Percentiles rank a stretch among this genome's conserved stretches.
These are phyloP conservation scores for Ustilago bromivora DNA, from an alignment of 1,284 basidiomycete genomes.

Conservation along the genomic window DNA sequence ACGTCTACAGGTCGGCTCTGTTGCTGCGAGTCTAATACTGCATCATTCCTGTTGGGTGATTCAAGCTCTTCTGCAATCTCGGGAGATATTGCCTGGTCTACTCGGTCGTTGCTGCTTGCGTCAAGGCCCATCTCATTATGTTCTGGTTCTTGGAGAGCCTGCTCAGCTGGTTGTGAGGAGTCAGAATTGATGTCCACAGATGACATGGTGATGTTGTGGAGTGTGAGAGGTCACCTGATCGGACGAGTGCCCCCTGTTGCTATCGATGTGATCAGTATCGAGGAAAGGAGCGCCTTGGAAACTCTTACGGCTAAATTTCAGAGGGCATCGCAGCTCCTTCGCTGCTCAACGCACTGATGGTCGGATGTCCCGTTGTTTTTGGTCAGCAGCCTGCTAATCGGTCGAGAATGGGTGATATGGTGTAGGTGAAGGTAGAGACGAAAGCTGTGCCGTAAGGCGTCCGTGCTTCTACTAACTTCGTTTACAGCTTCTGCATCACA, in stretches of 20 bases:
- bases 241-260: background rate
- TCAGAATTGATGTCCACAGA: background rate
- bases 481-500: conserved; percentile 4
- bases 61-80: background rate
- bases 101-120: background rate
- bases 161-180: background rate
- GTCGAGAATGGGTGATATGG: background rate
- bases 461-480: background rate
- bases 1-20: background rate
- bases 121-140: background rate
- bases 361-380: background rate
- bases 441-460: background rate
- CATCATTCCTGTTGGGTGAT: background rate
- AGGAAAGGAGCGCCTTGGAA: background rate
- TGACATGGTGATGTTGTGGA: background rate
- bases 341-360: background rate
- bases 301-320: background rate
- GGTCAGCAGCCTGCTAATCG: background rate
- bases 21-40: background rate
- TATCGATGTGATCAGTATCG: background rate
- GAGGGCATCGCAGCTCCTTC: background rate
- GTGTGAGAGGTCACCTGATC: background rate
- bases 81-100: background rate
- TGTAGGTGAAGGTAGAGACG: background rate
- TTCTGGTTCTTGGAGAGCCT: background rate